Evolutionary conservation across 75 land plant genomes (phyloP).

Genomic region (Sequoiadendron giganteum): DNA sequence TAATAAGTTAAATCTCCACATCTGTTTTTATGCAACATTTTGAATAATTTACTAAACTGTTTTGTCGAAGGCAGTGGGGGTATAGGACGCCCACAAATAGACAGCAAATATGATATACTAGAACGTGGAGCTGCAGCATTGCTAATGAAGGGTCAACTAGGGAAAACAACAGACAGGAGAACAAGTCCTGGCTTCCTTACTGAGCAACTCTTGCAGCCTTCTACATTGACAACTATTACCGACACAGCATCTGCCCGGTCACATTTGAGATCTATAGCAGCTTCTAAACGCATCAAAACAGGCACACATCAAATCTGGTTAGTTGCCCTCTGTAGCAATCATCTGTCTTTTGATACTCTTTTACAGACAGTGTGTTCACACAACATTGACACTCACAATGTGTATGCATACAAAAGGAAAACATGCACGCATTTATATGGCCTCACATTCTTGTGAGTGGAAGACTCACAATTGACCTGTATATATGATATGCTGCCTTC

Average conservation of each 20-base stretch:
- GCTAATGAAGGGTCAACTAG: conserved; percentile 52
- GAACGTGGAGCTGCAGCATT: conserved; percentile 95
- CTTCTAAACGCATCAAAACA: conserved; percentile 75
- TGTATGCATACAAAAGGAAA: background rate
- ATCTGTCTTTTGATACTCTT: background rate
- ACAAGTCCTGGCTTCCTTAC: conserved; percentile 35
- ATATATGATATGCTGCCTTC: background rate
- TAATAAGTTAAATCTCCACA: background rate
- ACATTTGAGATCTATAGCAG: conserved; percentile 88
- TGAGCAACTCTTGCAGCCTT: conserved; percentile 83
- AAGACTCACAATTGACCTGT: background rate
- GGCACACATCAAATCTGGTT: conserved; percentile 77
- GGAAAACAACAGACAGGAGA: conserved; percentile 25
- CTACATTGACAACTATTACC: conserved; percentile 60
- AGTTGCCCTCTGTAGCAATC: conserved; percentile 16
- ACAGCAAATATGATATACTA: conserved; percentile 52
- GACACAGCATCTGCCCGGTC: conserved; percentile 63
- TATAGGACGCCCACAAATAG: conserved; percentile 51
- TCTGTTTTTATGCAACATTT: background rate
- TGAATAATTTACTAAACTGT: background rate
- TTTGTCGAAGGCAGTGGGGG: conserved; percentile 62
- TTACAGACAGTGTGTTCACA: background rate
- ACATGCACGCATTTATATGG: background rate
- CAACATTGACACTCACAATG: background rate
- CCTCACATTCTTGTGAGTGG: background rate